Base-by-base conservation (phyloP, 306 rosid genomes). In the Sechiopsis laciniata region DNA sequence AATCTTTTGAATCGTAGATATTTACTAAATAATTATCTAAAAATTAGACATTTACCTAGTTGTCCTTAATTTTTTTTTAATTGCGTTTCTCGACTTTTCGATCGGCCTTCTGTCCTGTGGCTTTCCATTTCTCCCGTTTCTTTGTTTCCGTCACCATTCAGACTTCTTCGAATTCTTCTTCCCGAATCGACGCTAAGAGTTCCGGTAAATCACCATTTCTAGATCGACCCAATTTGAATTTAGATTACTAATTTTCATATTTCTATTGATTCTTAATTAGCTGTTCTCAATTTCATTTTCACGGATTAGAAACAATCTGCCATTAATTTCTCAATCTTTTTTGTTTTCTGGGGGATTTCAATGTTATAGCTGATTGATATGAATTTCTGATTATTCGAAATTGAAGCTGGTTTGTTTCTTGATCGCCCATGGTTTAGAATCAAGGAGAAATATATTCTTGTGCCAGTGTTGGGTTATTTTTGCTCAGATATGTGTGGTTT, bases 341-440 rank as follows among this genome's bases (percentile, higher is more conserved):
- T 32, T 40, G 9, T 64, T 35, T 64, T 37, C 26, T 37, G 68
- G 46, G 71, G 19, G 10, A 35, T 22, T 35, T 24, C 48, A 4
- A 64, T 40, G 14, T 40, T 40, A 64, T 17, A 37, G 52, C 52
- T 17, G 13, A 64, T 64, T 10, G 29, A n/a, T 35, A 16, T 10
- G 16, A 40, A 17, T n/a, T 9, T n/a, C 29, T n/a, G 52, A n/a
- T n/a, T 64, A 16, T 64, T 40, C n/a, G 71, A 59, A 59, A 11
- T 59, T 14, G 42, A 24, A 22, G 37, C 37, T 11, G 29, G 65
- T 59, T 35, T 59, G 65, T 59, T 59, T 24, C n/a, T 59, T 65
- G 71, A 65, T 65, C 53, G 45, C 53, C 14, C 29, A 40, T 42
- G 52, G 71, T 65, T 65, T 65, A 37, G 52, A 64, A 64, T 64